Percentiles rank a stretch among this genome's conserved stretches.
phyloP scores from a whole-genome alignment of 768 basidiomycete genomes.

The Calvatia gigantea region DNA sequence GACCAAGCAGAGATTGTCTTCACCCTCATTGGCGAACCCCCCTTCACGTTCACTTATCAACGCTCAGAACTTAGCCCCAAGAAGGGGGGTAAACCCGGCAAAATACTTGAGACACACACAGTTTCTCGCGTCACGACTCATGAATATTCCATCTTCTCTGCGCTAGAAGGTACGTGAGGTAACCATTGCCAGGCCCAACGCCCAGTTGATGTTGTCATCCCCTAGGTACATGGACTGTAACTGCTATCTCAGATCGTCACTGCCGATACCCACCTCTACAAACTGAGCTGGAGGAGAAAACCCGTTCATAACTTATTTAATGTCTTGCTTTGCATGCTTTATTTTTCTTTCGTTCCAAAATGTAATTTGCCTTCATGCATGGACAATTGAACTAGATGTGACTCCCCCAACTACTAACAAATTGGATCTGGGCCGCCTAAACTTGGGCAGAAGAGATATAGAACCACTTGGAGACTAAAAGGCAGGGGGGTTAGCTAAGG shows the following conservation, averaged over 20 bases:
- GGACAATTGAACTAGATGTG: not conserved
- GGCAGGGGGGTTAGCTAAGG: conserved; percentile 9
- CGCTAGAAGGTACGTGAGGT: conserved; percentile 73
- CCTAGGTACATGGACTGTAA: conserved; percentile 87
- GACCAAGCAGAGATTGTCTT: conserved; percentile 95
- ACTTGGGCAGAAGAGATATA: conserved; percentile 89
- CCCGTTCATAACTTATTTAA: not conserved
- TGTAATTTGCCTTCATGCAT: not conserved
- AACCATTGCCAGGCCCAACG: not conserved
- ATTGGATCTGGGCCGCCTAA: conserved; percentile 25
- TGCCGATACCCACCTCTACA: conserved; percentile 84
- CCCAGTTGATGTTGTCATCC: not conserved
- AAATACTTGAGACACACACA: conserved; percentile 89
- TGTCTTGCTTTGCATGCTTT: conserved; percentile 3
- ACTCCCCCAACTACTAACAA: conserved; percentile 19
- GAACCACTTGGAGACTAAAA: conserved; percentile 86
- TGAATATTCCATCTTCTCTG: conserved; percentile 89
- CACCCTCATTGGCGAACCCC: conserved; percentile 85
- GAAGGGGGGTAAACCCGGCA: conserved; percentile 68
- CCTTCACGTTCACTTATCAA: conserved; percentile 96
- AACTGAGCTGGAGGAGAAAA: conserved; percentile 36
- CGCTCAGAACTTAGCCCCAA: conserved; percentile 66
- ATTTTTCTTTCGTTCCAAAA: conserved; percentile 4
- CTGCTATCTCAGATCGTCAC: conserved; percentile 84
- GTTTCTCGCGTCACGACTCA: conserved; percentile 72